Percentiles rank a stretch among this genome's conserved stretches.
phyloP scores from a whole-genome alignment of 2,329 filamentous ascomycete genomes.

The Cyphellophora attinorum region DNA sequence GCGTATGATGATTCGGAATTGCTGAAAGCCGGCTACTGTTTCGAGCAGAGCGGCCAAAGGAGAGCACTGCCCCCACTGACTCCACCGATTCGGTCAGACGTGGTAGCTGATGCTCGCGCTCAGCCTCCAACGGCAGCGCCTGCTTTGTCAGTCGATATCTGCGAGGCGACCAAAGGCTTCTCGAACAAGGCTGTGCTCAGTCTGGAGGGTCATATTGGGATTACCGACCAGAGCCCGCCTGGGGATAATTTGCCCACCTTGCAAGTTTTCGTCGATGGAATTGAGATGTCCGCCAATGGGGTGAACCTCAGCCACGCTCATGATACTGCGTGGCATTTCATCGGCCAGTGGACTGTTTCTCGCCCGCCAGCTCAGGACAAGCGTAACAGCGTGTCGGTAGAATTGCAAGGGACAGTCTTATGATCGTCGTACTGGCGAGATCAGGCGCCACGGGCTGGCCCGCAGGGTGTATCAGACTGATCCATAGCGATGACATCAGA shows the following conservation, averaged over 20 bases:
- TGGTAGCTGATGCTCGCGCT: neutral
- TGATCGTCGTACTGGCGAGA: constrained; percentile 9
- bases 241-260: constrained; percentile 1
- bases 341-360: constrained; percentile 1
- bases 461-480: no score
- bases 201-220: constrained; percentile 2
- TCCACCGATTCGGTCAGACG: constrained; percentile 5
- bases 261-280: constrained; percentile 8
- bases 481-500: no score
- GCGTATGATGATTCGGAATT: constrained; percentile 21
- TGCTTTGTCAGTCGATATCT: constrained; percentile 1
- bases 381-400: constrained; percentile 7
- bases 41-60: constrained; percentile 12
- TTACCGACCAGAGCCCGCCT: neutral
- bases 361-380: constrained; percentile 5
- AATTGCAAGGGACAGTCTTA: constrained; percentile 10
- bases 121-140: constrained; percentile 1
- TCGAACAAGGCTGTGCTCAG: neutral
- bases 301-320: neutral
- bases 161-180: neutral
- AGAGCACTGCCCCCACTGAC: constrained; percentile 7
- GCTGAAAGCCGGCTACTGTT: constrained; percentile 18
- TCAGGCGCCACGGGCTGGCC: constrained; percentile 2
- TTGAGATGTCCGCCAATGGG: neutral
- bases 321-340: constrained; percentile 1